Base-by-base conservation (phyloP, 192 early-diverging fungal genomes). In the Backusella liffmaniae region DNA sequence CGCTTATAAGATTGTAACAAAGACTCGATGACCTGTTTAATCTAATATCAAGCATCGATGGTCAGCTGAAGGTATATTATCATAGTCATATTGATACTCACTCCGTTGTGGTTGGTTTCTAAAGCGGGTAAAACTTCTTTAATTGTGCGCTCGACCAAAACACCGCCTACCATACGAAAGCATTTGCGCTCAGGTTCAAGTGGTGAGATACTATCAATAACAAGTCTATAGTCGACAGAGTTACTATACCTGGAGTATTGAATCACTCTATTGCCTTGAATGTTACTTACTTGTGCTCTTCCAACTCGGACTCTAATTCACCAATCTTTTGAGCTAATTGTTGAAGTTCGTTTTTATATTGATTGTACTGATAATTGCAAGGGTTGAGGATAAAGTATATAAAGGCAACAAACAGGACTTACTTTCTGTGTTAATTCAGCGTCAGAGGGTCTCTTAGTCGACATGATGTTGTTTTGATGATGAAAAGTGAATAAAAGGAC, bases 181-280 rank as follows among this genome's bases (percentile, higher is more conserved):
- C 96, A 97, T 83, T 96, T 97, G 70, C 97, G 92, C 67, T 92
- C 91, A 62, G 76, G 85, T 32, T 92, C 86, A 80, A 97, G 86
- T 36, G 94, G 93, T 18, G 85, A 79, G 72, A 99, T 91, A n/a
- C 96, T 96, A 56, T 99, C 95, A 73, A 99, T 91, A n/a, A 99
- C 94, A 44, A 94, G 88, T 62, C 92, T 94, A 81, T 6, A 18
- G 4, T 3, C 26, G 13, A 66, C 41, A 13, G 66, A 67, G 39
- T 72, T 30, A 5, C 23, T 42, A 42, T n/a, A 13, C 37, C 9
- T 39, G 37, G 2, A 39, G 12, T 39, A 12, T 12, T 12, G 37
- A 39, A 10, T 5, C 37, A 39, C 9, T 2, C 37, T n/a, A 78
- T 37, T 72, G 15, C 15, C 10, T 10, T 46, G n/a, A 10, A 39